phyloP scores from a whole-genome alignment of 164 flowering plant species.

The Nelumbo lutea region DNA sequence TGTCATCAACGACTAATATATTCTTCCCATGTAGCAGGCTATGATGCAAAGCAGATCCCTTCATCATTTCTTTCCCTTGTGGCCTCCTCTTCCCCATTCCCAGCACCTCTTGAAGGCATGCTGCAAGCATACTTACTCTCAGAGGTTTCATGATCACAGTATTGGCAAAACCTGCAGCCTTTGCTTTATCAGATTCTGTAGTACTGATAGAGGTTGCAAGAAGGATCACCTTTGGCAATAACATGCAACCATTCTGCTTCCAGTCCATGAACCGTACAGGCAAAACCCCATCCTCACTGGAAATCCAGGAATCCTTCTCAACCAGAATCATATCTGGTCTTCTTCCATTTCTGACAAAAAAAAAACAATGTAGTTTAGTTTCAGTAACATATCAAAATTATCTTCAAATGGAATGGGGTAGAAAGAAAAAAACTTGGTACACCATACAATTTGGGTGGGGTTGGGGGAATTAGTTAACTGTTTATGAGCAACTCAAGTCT shows the following conservation, averaged over 20 bases:
- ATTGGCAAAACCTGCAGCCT: constrained; percentile 68
- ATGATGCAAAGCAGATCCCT: constrained; percentile 41
- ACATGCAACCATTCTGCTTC: constrained; percentile 32
- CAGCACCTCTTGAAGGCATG: constrained; percentile 75
- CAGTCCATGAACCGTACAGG: constrained; percentile 25
- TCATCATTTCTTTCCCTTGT: constrained; percentile 36
- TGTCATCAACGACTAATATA: constrained; percentile 92
- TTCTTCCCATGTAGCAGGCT: constrained; percentile 66
- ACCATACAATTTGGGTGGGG: too few species aligned
- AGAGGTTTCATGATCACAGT: constrained; percentile 81
- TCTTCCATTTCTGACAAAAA: constrained; percentile 31
- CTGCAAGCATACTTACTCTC: constrained; percentile 81
- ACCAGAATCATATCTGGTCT: constrained; percentile 66
- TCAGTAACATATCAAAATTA: constrained; percentile 4
- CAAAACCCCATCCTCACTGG: constrained; percentile 30
- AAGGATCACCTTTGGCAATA: constrained; percentile 59
- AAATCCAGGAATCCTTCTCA: constrained; percentile 78
- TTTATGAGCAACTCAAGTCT: background rate
- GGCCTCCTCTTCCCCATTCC: constrained; percentile 51
- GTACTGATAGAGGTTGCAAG: constrained; percentile 59
- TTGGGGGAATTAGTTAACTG: background rate
- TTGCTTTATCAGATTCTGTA: constrained; percentile 59
- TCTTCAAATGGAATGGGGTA: background rate
- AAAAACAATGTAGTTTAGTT: background rate
- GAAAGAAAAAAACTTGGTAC: background rate